These are phyloP conservation scores for Leishmania aethiopica DNA, from an alignment of 208 protist genomes.

Conservation along the genomic window DNA sequence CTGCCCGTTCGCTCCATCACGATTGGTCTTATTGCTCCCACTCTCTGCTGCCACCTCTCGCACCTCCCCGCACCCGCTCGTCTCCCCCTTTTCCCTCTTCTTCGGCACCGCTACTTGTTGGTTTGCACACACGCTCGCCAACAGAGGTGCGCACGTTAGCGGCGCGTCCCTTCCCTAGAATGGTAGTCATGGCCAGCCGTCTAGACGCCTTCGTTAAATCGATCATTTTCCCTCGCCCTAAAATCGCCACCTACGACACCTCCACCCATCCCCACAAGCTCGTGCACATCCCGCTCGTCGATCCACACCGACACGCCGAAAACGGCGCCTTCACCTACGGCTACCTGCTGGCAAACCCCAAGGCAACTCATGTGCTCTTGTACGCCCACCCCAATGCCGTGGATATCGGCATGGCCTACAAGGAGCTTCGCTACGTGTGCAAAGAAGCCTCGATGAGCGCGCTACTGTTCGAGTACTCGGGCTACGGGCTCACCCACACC, in stretches of 20 bases:
- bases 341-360: conserved; percentile 52
- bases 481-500: conserved; percentile 70
- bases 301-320: conserved; percentile 44
- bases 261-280: conserved; percentile 42
- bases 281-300: conserved; percentile 67
- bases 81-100: not conserved
- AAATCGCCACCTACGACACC: conserved; percentile 59
- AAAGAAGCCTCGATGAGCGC: conserved; percentile 59
- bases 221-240: conserved; percentile 71
- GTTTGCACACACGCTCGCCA: not conserved
- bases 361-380: conserved; percentile 64
- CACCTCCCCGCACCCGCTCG: not conserved
- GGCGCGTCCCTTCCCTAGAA: not conserved
- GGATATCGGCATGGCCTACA: conserved; percentile 80
- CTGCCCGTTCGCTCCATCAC: not conserved
- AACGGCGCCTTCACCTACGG: conserved; percentile 68
- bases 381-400: conserved; percentile 89
- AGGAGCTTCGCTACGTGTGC: conserved; percentile 65
- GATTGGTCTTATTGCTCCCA: not conserved
- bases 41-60: not conserved
- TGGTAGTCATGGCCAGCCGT: conserved; percentile 41
- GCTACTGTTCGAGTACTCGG: conserved; percentile 80
- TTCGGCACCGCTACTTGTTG: not conserved
- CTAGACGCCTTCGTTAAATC: conserved; percentile 74
- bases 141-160: not conserved